Conservation (phyloP, 2,329 filamentous ascomycete genomes). For the Chrysoporthe puriensis region DNA sequence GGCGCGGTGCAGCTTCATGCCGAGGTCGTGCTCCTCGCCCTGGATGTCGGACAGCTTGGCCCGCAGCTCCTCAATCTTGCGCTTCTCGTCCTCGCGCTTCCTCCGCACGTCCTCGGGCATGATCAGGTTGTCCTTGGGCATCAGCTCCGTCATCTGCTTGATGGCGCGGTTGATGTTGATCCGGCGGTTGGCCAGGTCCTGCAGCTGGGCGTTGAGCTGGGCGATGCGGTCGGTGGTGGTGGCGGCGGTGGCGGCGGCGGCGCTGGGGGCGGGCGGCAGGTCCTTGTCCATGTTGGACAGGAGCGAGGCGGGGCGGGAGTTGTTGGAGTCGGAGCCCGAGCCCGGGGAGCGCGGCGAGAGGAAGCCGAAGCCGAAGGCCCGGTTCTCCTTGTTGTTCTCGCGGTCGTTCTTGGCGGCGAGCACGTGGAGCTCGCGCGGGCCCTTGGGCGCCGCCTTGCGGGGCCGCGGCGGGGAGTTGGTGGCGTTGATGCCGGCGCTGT, state of each 20-base stretch:
- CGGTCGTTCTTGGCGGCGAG: background rate
- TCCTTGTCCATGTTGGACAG: conserved; percentile 53
- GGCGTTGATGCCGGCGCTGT: conserved; percentile 27
- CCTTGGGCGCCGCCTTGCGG: conserved; percentile 5
- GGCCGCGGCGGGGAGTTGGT: conserved; percentile 21
- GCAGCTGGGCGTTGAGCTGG: conserved; percentile 67
- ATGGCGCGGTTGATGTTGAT: conserved; percentile 75
- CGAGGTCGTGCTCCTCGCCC: conserved; percentile 78
- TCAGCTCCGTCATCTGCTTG: conserved; percentile 76
- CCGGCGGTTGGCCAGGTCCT: conserved; percentile 67
- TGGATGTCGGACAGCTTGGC: conserved; percentile 73
- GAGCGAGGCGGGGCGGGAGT: conserved; percentile 38
- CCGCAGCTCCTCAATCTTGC: conserved; percentile 68
- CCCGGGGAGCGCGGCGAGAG: conserved; percentile 2
- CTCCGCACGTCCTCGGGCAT: conserved; percentile 65
- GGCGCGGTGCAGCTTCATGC: conserved; percentile 72
- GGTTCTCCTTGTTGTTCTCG: background rate
- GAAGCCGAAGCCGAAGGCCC: conserved; percentile 17
- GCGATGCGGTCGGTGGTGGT: conserved; percentile 65
- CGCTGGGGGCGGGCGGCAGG: conserved; percentile 64
- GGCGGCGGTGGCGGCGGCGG: conserved; percentile 51
- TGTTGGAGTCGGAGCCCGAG: conserved; percentile 16
- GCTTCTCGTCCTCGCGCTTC: conserved; percentile 60
- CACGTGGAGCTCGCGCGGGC: conserved; percentile 14
- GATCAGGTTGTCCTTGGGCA: conserved; percentile 71